phyloP scores from a whole-genome alignment of 2,329 filamentous ascomycete species.

The Neofusicoccum cordaticola region DNA sequence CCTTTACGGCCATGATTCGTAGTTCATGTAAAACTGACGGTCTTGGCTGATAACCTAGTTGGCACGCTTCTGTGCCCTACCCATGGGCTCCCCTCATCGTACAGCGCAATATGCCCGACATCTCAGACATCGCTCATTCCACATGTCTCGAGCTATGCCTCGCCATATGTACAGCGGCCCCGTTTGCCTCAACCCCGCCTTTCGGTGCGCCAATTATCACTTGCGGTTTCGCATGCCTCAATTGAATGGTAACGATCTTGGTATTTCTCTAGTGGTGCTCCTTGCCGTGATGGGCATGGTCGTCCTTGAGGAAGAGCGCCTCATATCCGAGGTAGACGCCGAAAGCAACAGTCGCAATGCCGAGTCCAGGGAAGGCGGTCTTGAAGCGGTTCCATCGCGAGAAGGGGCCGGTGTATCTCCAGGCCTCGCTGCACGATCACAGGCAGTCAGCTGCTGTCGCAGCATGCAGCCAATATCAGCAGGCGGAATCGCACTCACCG shows the following conservation, averaged over 20 bases:
- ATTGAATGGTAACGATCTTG: neutral
- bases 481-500: conserved; percentile 45
- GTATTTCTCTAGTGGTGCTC: conserved; percentile 23
- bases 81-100: neutral
- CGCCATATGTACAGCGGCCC: conserved; percentile 2
- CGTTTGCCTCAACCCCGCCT: neutral
- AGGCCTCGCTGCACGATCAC: conserved; percentile 68
- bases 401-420: conserved; percentile 90
- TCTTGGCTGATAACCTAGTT: neutral
- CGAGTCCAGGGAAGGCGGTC: conserved; percentile 81
- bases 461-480: neutral
- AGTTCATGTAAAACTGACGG: neutral
- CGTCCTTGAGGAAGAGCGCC: conserved; percentile 76
- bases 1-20: no score
- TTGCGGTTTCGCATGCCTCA: neutral
- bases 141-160: neutral
- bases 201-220: neutral
- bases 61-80: neutral
- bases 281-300: conserved; percentile 35
- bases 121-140: neutral
- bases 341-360: conserved; percentile 89
- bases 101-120: neutral
- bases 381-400: conserved; percentile 87
- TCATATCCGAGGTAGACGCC: conserved; percentile 86
- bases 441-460: neutral